Evolutionary conservation across 768 basidiomycete species (phyloP), one percentile per base, ranked within the genome.

Genomic region (Hericium rajendrae): DNA sequence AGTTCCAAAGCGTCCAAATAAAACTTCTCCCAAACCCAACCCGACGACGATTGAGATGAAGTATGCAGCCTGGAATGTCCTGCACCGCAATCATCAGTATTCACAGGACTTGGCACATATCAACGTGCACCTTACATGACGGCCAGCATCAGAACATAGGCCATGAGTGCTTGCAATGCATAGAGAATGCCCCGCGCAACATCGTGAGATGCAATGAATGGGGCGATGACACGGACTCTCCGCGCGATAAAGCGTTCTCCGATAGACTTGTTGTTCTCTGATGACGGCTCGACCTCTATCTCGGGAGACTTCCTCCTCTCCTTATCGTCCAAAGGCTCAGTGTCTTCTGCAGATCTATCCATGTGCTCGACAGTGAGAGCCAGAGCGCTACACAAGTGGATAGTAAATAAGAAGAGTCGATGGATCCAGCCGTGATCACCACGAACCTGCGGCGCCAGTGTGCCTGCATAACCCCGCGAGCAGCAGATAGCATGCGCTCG

Each of bases 31-130:
- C 16, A 87, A 67, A 9, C 82, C 86, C 32, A 86, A 71, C 1
- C 91, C 91, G 2, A 81, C 55, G 13, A 92, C 67, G 59, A 93
- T 80, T 11, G 85, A 76, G 38, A 94, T 79, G 56, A 94, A 76
- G 65, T 81, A 94, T 26, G 81, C 85, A 4, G 78, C 85, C 62
- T 92, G 84, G 71, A 88, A 94, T 6, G 88, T 88, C 93, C 91
- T 94, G 65, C 55, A 10, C 8, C 32, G 32, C 32, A 32, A 32
- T 10, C 32, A 32, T 32, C 8, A 32, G 6, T 32, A 32, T 32
- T 32, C 32, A 32, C 9, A 10, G 32, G 2, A 32, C 32, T 32
- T 6, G 32, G 32, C 9, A 6, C 6, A 8, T 32, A 32, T 32
- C 32, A 59, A 41, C 18, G 26, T 20, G 32, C 13, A 2, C 68